Percentiles rank a stretch among this genome's conserved stretches.
phyloP scores from a whole-genome alignment of 2,329 filamentous ascomycete species.

The Scortechinia acanthostroma region DNA sequence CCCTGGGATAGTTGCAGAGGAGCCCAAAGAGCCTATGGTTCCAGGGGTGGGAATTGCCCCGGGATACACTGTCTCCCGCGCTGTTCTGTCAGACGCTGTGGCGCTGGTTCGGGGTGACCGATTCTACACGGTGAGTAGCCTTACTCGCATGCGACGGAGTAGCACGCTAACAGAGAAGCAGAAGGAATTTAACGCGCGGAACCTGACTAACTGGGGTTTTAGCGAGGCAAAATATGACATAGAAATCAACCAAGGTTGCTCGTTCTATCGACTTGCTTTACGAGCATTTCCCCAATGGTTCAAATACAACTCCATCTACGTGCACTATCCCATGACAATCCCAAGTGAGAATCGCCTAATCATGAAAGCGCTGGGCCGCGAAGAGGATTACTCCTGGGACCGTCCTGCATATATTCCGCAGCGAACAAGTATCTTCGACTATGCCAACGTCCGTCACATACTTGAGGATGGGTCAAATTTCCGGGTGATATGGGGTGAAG shows the following conservation, averaged over 20 bases:
- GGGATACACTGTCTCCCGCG: conserved; percentile 43
- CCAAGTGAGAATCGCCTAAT: conserved; percentile 14
- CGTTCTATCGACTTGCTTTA: conserved; percentile 36
- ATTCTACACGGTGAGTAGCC: conserved; percentile 46
- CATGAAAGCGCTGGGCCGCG: conserved; percentile 8
- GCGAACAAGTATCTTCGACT: neutral
- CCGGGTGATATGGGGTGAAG: conserved; percentile 20
- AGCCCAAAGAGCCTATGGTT: conserved; percentile 38
- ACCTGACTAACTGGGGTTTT: conserved; percentile 33
- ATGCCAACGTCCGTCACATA: conserved; percentile 6
- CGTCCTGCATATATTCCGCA: neutral
- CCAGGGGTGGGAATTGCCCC: conserved; percentile 43
- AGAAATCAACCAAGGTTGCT: conserved; percentile 29
- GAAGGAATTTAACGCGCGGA: conserved; percentile 32
- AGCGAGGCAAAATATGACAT: conserved; percentile 26
- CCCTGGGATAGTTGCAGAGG: conserved; percentile 58
- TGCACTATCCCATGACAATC: conserved; percentile 14
- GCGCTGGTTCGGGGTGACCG: conserved; percentile 49
- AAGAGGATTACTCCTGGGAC: neutral
- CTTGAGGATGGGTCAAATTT: conserved; percentile 21
- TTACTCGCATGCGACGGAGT: too few species aligned
- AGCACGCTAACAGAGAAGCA: too few species aligned
- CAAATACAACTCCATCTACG: conserved; percentile 9
- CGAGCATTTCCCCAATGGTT: conserved; percentile 35
- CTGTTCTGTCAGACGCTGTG: conserved; percentile 51